Evolutionary conservation across 768 basidiomycete genomes (phyloP), one percentile per base, ranked within the genome.

Genomic region (Stropharia rugosoannulata): DNA sequence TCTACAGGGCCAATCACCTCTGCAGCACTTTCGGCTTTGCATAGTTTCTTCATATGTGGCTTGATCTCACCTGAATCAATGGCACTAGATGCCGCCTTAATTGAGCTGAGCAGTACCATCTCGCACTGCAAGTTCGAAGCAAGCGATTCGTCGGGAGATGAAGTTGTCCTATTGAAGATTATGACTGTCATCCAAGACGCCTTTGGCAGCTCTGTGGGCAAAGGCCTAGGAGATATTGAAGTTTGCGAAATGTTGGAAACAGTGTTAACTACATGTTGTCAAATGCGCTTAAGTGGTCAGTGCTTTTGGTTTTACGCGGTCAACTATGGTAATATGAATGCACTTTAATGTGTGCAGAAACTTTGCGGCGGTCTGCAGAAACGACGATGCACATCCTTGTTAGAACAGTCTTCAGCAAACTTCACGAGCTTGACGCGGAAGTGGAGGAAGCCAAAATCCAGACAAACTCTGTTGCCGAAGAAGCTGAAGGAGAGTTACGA

Each of bases 221-320:
- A 73, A n/a, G 76, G 78, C 9, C 79, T 98, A 36, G 93, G 91
- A 25, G 96, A 99, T 64, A 83, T 97, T 51, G 93, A 95, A 67
- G 88, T 98, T 13, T 99, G 97, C 68, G 97, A 98, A 73, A 95
- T 99, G 89, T 76, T 99, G 62, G 97, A 99, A 71, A 96, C 95
- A 1, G 96, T 98, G 4, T 72, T 99, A 62, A 96, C 95, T 10
- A 98, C 96, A 48, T 94, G 95, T 61, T 98, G 96, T 70, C 91
- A 98, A 68, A 95, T 97, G 84, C 80, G 97, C 52, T 77, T 98
- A n/a, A 92, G 91, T 64, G 95, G 95, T 96, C 62, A 59, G 90
- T 77, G 58, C 49, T 48, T 37, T 25, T 49, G 35, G n/a, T 35
- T 29, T 43, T 19, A 19, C 29, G 43, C 38, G n/a, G 7, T 49